phyloP scores from a whole-genome alignment of 257 asterid genomes.

The Eucommia ulmoides region DNA sequence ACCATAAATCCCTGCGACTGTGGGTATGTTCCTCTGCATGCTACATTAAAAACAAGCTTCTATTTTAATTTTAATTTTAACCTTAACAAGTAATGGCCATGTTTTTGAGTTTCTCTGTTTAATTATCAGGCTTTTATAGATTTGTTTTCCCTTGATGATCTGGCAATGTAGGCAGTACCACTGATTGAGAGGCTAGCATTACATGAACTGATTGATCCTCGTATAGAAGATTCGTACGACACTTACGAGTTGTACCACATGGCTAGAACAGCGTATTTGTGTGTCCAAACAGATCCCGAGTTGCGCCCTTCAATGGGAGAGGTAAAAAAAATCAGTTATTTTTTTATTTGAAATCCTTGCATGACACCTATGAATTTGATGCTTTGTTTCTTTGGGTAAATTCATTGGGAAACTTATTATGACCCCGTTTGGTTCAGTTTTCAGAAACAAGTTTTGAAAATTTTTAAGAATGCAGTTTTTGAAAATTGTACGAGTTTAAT shows the following conservation, averaged over 20 bases:
- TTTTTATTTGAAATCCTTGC: neutral
- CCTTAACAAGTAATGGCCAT: too few relatives aligned
- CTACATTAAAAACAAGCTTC: too few relatives aligned
- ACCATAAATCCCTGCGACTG: slow-evolving; percentile 41
- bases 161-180: slow-evolving; percentile 39
- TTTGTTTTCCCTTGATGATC: too few relatives aligned
- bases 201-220: slow-evolving; percentile 61
- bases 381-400: neutral
- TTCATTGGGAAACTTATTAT: too few relatives aligned
- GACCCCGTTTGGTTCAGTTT: too few relatives aligned
- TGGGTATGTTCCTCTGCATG: slow-evolving; percentile 35
- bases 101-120: too few relatives aligned
- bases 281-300: slow-evolving; percentile 58
- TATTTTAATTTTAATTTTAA: too few relatives aligned
- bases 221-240: slow-evolving; percentile 49
- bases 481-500: too few relatives aligned
- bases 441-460: too few relatives aligned
- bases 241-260: slow-evolving; percentile 57
- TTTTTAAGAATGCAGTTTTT: too few relatives aligned
- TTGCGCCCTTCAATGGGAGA: slow-evolving; percentile 74
- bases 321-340: too few relatives aligned
- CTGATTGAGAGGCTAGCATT: slow-evolving; percentile 56
- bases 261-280: slow-evolving; percentile 59
- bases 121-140: too few relatives aligned
- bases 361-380: neutral